phyloP scores from a whole-genome alignment of 306 rosid genomes.

The Benincasa hispida region DNA sequence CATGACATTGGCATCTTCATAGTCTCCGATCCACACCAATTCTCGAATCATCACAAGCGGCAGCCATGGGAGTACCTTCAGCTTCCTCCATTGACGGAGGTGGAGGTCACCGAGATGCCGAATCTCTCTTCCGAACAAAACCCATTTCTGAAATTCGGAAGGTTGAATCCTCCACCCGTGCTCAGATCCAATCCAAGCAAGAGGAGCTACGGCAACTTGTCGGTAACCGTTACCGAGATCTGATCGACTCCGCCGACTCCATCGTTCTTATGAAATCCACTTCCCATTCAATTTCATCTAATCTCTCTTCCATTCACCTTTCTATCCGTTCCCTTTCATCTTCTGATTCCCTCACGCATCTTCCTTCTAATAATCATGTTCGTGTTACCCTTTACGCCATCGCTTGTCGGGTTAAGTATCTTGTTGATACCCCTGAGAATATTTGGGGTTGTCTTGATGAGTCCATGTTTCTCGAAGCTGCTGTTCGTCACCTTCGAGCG shows the following conservation, averaged over 20 bases:
- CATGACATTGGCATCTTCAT: neutral
- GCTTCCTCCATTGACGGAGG: constrained; percentile 11
- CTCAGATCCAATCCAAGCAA: constrained; percentile 80
- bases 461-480: constrained; percentile 87
- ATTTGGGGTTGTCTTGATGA: constrained; percentile 97
- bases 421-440: constrained; percentile 84
- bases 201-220: constrained; percentile 98
- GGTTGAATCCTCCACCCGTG: constrained; percentile 51
- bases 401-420: constrained; percentile 88
- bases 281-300: constrained; percentile 47
- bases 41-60: neutral
- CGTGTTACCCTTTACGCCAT: constrained; percentile 46
- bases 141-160: constrained; percentile 78
- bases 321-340: constrained; percentile 52
- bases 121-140: constrained; percentile 65
- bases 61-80: constrained; percentile 15
- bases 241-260: constrained; percentile 93
- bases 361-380: constrained; percentile 13
- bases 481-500: constrained; percentile 72
- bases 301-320: constrained; percentile 47
- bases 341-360: constrained; percentile 23
- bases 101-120: constrained; percentile 56
- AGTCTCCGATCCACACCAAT: neutral
- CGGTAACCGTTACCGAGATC: constrained; percentile 91
- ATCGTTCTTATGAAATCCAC: constrained; percentile 74